phyloP scores from a whole-genome alignment of 495 filamentous ascomycete genomes.

The Cryomyces minteri region DNA sequence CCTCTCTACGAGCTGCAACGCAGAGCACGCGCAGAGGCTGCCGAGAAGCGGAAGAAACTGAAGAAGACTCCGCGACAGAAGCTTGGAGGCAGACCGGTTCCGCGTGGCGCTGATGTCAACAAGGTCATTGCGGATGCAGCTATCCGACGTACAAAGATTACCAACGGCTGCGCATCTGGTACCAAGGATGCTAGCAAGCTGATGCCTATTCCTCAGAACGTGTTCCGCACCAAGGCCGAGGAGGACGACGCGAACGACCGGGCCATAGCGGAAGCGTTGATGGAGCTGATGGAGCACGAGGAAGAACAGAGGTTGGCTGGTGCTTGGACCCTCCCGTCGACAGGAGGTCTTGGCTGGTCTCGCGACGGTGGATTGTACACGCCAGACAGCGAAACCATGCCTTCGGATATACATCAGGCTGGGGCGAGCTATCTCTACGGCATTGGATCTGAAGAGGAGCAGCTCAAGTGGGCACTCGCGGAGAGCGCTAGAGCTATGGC shows the following conservation, averaged over 20 bases:
- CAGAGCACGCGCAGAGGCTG: slow-evolving; percentile 45
- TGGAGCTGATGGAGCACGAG: slow-evolving; percentile 72
- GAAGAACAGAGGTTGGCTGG: slow-evolving; percentile 56
- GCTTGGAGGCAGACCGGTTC: slow-evolving; percentile 47
- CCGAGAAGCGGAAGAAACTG: slow-evolving; percentile 47
- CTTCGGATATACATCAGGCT: too few species aligned
- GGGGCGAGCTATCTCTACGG: too few species aligned
- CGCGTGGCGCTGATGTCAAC: slow-evolving; percentile 52
- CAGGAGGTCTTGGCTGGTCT: slow-evolving; percentile 15
- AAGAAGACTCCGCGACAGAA: slow-evolving; percentile 46
- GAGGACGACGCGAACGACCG: slow-evolving; percentile 80
- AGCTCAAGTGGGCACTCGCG: too few species aligned
- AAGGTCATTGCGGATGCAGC: slow-evolving; percentile 56
- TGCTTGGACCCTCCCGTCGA: slow-evolving; percentile 17
- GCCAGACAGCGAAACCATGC: too few species aligned
- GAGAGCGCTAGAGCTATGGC: too few species aligned
- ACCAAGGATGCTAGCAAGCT: slow-evolving; percentile 41
- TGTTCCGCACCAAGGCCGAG: slow-evolving; percentile 68
- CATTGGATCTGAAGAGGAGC: too few species aligned
- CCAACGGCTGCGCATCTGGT: slow-evolving; percentile 58
- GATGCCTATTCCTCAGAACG: slow-evolving; percentile 45
- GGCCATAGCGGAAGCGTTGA: slow-evolving; percentile 75
- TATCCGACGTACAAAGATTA: slow-evolving; percentile 45
- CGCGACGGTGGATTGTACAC: too few species aligned
- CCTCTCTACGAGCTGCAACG: slow-evolving; percentile 52